Evolutionary conservation across 352 stramenopile genomes (phyloP).

Genomic region (Pythium graminicola): DNA sequence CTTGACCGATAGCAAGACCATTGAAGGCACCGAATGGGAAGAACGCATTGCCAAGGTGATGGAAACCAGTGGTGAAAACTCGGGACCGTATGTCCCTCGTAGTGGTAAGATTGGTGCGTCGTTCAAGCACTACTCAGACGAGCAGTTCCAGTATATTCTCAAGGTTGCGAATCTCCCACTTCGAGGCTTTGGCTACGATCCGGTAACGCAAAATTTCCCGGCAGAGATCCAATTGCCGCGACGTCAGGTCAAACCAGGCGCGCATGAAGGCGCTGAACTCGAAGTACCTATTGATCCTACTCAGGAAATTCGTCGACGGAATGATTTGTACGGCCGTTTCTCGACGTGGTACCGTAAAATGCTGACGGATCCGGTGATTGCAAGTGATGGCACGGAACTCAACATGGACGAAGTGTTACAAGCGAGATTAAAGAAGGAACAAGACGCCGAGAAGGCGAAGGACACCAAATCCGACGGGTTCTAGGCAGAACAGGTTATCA

Average conservation of each 20-base stretch:
- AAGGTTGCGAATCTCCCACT: conserved; percentile 72
- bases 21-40: conserved; percentile 78
- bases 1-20: conserved; percentile 41
- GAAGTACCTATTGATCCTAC: conserved; percentile 53
- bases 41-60: conserved; percentile 58
- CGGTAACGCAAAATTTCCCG: conserved; percentile 72
- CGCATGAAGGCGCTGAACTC: conserved; percentile 34
- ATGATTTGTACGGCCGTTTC: conserved; percentile 67
- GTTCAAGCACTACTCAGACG: conserved; percentile 75
- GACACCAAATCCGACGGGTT: conserved; percentile 4
- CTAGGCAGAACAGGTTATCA: conserved; percentile 2
- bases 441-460: conserved; percentile 18
- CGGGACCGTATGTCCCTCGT: conserved; percentile 72
- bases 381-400: conserved; percentile 66
- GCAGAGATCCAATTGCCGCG: conserved; percentile 58
- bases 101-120: conserved; percentile 82
- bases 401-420: conserved; percentile 80
- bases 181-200: conserved; percentile 82
- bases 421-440: conserved; percentile 44
- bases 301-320: conserved; percentile 72
- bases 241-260: conserved; percentile 76
- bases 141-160: conserved; percentile 79
- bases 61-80: conserved; percentile 45
- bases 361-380: conserved; percentile 69
- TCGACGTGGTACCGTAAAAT: conserved; percentile 78